Conservation (phyloP, 805 yeast genomes). For the Pichia ethanolica region DNA sequence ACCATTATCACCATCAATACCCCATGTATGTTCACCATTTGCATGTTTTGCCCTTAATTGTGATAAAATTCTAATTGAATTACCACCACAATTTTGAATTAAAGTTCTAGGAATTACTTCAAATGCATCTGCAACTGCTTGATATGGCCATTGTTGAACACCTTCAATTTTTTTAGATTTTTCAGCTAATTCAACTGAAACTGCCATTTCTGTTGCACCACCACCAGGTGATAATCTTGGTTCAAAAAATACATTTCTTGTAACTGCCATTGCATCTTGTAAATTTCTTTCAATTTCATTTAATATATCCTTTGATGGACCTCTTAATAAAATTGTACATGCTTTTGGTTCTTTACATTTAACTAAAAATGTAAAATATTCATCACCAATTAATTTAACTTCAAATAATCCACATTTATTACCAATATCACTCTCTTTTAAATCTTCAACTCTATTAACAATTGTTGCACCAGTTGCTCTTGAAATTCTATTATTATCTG, state of each 20-base stretch:
- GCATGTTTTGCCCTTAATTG: constrained; percentile 96
- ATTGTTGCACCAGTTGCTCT: constrained; percentile 97
- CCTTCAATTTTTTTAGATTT: constrained; percentile 91
- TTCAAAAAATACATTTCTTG: constrained; percentile 89
- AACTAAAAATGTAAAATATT: constrained; percentile 80
- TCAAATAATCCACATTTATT: constrained; percentile 83
- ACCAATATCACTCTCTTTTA: constrained; percentile 87
- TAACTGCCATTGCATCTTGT: constrained; percentile 98
- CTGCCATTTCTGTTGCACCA: constrained; percentile 99
- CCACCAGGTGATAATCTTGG: constrained; percentile 98
- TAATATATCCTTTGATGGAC: constrained; percentile 93
- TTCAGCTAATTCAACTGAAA: constrained; percentile 79
- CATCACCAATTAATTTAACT: constrained; percentile 94
- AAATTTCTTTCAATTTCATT: constrained; percentile 95
- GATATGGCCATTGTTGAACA: constrained; percentile 96
- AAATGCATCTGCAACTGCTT: constrained; percentile 97
- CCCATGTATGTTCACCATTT: constrained; percentile 75
- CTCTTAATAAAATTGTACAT: constrained; percentile 87
- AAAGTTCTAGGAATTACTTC: constrained; percentile 97
- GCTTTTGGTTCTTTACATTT: constrained; percentile 84
- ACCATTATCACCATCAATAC: constrained; percentile 93
- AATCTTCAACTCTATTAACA: constrained; percentile 90
- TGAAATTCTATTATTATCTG: constrained; percentile 93
- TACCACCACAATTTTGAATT: constrained; percentile 96
- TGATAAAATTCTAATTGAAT: constrained; percentile 82